Base-by-base conservation (phyloP, 1,284 basidiomycete genomes). In the Pseudozyma sp. region DNA sequence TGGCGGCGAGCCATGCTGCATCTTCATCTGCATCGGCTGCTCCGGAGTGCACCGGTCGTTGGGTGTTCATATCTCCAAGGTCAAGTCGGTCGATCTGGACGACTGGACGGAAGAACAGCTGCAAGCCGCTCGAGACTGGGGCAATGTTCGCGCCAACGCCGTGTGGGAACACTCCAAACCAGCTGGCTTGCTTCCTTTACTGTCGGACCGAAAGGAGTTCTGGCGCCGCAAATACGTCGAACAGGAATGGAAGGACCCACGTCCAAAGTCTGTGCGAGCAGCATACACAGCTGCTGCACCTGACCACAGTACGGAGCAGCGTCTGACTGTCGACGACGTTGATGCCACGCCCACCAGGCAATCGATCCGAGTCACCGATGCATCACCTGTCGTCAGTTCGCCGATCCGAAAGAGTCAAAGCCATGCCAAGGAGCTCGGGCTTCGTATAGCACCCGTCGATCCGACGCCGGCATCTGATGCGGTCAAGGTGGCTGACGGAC, bases 1-100 rank as follows among this genome's bases (percentile, higher is more conserved):
- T 61, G 86, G 86, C 40, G 60, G 59, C 16, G 61, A 73, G 62
- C 62, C 78, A 2, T 75, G 78, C 50, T 79, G 77, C 63, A 83
- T 87, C 63, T 87, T 88, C 62, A 77, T 88, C 48, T 88, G 87
- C 77, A 88, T 88, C 45, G 80, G 85, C 14, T 88, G 87, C 68
- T 85, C 84, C 29, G 87, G 87, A 0, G 60, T 87, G 1, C 87
- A 88, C 71, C 85, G 87, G 6, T 81, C 84, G 6, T 80, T 88
- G 8, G 87, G 87, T 8, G 87, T 87, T 30, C 87, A 88, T 71
- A 85, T 87, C 37, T 86, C 86, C 39, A 87, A 87, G 67, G 86
- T 87, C 30, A 83, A 87, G 35, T 85, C 84, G 5, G 84, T 87
- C n/a, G 87, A 88, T 73, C 80, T 88, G 37, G 87, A 87, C 69